phyloP scores from a whole-genome alignment of 1,284 basidiomycete genomes.

The Jaminaea rosea region DNA sequence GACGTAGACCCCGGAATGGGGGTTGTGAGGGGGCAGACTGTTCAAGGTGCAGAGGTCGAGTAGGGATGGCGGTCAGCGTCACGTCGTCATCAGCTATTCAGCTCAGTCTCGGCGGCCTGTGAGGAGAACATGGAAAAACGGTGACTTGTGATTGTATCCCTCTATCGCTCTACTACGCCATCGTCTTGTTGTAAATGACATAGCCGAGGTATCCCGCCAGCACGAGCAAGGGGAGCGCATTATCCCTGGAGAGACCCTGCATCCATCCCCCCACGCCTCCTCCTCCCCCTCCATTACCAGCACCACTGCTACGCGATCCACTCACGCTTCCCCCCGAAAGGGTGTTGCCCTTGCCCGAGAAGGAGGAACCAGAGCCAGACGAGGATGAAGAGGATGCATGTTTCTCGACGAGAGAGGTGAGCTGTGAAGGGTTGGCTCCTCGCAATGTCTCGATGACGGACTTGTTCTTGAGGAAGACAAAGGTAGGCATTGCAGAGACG shows the following conservation, averaged over 20 bases:
- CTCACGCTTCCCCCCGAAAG: neutral
- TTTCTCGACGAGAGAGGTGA: conserved; percentile 6
- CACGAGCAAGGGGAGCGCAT: neutral
- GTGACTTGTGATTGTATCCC: no score
- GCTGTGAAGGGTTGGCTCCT: conserved; percentile 9
- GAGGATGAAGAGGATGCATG: neutral
- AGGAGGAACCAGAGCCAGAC: neutral
- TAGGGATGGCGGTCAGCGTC: no score
- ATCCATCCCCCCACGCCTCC: neutral
- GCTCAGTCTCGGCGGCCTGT: neutral
- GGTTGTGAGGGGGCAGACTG: neutral
- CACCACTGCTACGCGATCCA: neutral
- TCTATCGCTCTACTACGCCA: neutral
- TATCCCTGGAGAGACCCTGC: neutral
- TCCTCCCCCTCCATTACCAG: neutral
- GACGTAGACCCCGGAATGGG: neutral
- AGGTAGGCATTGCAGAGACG: conserved; percentile 17
- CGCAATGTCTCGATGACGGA: conserved; percentile 9
- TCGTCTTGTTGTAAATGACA: neutral
- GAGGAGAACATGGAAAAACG: neutral
- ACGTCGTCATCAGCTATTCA: no score
- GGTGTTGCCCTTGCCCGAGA: neutral
- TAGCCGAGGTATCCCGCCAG: neutral
- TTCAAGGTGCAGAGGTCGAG: neutral
- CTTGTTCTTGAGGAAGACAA: conserved; percentile 13